Evolutionary conservation across 192 early-diverging fungal genomes (phyloP).

Genomic region (Coemansia erecta): DNA sequence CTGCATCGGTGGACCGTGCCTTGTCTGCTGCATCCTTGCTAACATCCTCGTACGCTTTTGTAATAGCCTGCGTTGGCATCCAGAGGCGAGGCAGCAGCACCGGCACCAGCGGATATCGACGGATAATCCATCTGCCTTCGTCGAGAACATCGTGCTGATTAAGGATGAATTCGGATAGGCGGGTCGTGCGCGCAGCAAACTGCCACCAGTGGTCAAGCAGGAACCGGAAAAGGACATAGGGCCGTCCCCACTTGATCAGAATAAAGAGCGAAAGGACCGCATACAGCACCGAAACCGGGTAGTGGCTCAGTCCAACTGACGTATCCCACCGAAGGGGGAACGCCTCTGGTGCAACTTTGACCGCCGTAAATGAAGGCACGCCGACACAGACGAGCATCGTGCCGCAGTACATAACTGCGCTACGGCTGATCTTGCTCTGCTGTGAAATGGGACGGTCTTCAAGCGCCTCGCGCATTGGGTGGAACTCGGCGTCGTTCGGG

Average conservation of each 20-base stretch:
- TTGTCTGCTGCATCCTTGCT: constrained; percentile 12
- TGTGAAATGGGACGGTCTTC: constrained; percentile 74
- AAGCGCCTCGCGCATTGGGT: constrained; percentile 90
- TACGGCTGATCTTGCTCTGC: constrained; percentile 78
- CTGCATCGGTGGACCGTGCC: constrained; percentile 16
- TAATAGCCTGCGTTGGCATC: constrained; percentile 55
- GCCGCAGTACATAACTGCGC: constrained; percentile 79
- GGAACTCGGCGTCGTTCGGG: constrained; percentile 92
- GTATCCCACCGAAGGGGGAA: constrained; percentile 34
- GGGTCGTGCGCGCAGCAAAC: constrained; percentile 58
- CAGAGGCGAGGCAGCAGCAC: constrained; percentile 44
- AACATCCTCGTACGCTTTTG: constrained; percentile 41
- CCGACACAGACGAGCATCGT: constrained; percentile 78
- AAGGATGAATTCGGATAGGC: constrained; percentile 84
- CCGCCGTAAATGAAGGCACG: constrained; percentile 27
- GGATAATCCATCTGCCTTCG: constrained; percentile 64
- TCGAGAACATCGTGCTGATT: constrained; percentile 67
- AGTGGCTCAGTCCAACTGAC: constrained; percentile 48
- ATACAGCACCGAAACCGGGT: constrained; percentile 69
- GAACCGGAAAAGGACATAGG: constrained; percentile 56
- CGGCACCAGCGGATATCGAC: constrained; percentile 55
- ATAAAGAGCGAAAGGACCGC: constrained; percentile 75
- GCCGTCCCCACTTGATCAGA: constrained; percentile 59
- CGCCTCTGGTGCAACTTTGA: constrained; percentile 9
- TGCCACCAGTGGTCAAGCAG: constrained; percentile 75